phyloP scores from a whole-genome alignment of 805 yeast genomes.

The Ogataea paraovalis region DNA sequence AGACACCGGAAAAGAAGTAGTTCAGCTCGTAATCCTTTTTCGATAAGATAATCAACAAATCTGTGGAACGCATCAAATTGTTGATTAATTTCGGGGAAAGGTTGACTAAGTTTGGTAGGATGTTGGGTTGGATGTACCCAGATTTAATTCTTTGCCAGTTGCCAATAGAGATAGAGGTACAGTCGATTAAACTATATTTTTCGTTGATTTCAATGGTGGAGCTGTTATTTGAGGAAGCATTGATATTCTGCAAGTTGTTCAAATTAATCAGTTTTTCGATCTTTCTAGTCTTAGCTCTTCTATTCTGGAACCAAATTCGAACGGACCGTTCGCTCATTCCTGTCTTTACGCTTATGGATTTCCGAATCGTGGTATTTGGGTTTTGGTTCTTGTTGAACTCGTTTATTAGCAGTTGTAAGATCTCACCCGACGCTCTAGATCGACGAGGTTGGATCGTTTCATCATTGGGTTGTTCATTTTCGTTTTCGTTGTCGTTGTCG shows the following conservation, averaged over 20 bases:
- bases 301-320: constrained; percentile 89
- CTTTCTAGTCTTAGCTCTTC: constrained; percentile 75
- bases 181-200: constrained; percentile 62
- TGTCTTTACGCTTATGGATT: constrained; percentile 63
- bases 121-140: constrained; percentile 45
- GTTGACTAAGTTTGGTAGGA: constrained; percentile 48
- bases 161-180: constrained; percentile 67
- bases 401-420: constrained; percentile 57
- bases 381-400: constrained; percentile 73
- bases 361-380: constrained; percentile 70
- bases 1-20: constrained; percentile 72
- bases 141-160: constrained; percentile 76
- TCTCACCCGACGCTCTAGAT: constrained; percentile 56
- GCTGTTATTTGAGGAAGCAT: constrained; percentile 6
- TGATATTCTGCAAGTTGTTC: constrained; percentile 16
- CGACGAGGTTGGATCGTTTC: constrained; percentile 23
- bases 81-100: constrained; percentile 65
- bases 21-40: constrained; percentile 69
- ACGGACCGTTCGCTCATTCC: constrained; percentile 87
- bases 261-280: constrained; percentile 42
- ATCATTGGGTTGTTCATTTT: neutral
- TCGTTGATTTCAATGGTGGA: constrained; percentile 57
- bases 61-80: constrained; percentile 63
- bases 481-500: constrained; percentile 1
- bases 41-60: constrained; percentile 64